phyloP scores from a whole-genome alignment of 805 yeast species.

The Starmera caribaea region DNA sequence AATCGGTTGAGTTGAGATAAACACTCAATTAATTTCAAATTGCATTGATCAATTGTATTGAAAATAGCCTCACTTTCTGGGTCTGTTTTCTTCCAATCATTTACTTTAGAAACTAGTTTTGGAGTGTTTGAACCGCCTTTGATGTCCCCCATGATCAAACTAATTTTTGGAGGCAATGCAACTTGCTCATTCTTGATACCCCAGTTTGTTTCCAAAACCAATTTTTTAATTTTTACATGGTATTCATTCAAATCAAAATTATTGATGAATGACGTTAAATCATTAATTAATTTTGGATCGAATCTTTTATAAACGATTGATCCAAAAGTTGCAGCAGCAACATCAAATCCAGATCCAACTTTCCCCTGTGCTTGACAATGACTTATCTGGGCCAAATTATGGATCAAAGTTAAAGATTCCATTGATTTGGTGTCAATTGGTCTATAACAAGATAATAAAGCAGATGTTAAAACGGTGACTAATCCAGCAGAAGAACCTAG shows the following conservation, averaged over 20 bases:
- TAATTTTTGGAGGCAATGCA: slow-evolving; percentile 57
- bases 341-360: slow-evolving; percentile 95
- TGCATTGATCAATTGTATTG: slow-evolving; percentile 44
- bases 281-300: slow-evolving; percentile 39
- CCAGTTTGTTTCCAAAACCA: slow-evolving; percentile 49
- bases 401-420: slow-evolving; percentile 34
- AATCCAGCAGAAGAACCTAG: slow-evolving; percentile 94
- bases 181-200: slow-evolving; percentile 43
- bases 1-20: slow-evolving; percentile 31
- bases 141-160: slow-evolving; percentile 87
- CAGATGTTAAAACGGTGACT: slow-evolving; percentile 70
- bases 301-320: slow-evolving; percentile 78
- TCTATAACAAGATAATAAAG: slow-evolving; percentile 43
- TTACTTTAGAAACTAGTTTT: slow-evolving; percentile 68
- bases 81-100: slow-evolving; percentile 53
- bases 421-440: slow-evolving; percentile 21
- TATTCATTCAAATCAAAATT: slow-evolving; percentile 16
- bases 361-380: slow-evolving; percentile 94
- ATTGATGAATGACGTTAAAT: slow-evolving; percentile 22
- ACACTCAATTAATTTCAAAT: slow-evolving; percentile 42
- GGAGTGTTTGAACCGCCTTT: slow-evolving; percentile 93
- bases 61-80: slow-evolving; percentile 45
- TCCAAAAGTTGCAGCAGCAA: slow-evolving; percentile 91
- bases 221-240: slow-evolving; percentile 19
- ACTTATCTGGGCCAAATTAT: slow-evolving; percentile 79